Evolutionary conservation across 1,284 basidiomycete species (phyloP).

Genomic region (Malassezia vespertilionis): DNA sequence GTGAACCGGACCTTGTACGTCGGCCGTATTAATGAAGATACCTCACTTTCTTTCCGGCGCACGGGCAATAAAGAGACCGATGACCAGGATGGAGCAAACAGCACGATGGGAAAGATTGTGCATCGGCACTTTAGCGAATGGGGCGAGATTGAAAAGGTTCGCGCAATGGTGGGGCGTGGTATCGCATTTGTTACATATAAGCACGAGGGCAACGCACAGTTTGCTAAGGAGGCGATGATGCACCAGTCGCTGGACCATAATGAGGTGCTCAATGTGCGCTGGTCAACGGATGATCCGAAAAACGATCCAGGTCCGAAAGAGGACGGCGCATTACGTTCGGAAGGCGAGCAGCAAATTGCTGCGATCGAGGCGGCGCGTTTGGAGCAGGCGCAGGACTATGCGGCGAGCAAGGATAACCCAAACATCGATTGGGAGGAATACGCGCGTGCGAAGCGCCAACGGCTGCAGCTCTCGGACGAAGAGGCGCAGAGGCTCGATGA

Average conservation of each 20-base stretch:
- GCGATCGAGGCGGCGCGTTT: slow-evolving; percentile 26
- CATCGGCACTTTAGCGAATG: slow-evolving; percentile 79
- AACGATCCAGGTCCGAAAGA: slow-evolving; percentile 31
- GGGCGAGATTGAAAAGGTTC: slow-evolving; percentile 87
- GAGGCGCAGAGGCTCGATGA: slow-evolving; percentile 33
- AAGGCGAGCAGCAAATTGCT: slow-evolving; percentile 31
- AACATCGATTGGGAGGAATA: slow-evolving; percentile 19
- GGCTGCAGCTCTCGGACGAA: slow-evolving; percentile 23
- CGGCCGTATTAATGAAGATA: slow-evolving; percentile 59
- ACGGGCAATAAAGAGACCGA: slow-evolving; percentile 25
- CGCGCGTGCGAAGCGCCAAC: slow-evolving; percentile 24
- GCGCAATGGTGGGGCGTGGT: slow-evolving; percentile 80
- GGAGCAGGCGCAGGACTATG: slow-evolving; percentile 25
- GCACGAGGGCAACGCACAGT: slow-evolving; percentile 72
- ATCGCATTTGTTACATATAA: slow-evolving; percentile 96
- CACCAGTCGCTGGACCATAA: slow-evolving; percentile 95
- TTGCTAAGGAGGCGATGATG: slow-evolving; percentile 98
- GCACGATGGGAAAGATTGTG: slow-evolving; percentile 32
- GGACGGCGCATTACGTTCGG: slow-evolving; percentile 23
- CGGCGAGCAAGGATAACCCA: slow-evolving; percentile 21
- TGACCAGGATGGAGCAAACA: slow-evolving; percentile 21
- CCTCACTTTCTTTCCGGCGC: slow-evolving; percentile 19
- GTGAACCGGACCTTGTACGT: slow-evolving; percentile 92
- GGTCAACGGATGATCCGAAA: slow-evolving; percentile 41
- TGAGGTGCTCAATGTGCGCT: slow-evolving; percentile 71